phyloP scores from a whole-genome alignment of 208 protist species.

The Phytomonas serpens region DNA sequence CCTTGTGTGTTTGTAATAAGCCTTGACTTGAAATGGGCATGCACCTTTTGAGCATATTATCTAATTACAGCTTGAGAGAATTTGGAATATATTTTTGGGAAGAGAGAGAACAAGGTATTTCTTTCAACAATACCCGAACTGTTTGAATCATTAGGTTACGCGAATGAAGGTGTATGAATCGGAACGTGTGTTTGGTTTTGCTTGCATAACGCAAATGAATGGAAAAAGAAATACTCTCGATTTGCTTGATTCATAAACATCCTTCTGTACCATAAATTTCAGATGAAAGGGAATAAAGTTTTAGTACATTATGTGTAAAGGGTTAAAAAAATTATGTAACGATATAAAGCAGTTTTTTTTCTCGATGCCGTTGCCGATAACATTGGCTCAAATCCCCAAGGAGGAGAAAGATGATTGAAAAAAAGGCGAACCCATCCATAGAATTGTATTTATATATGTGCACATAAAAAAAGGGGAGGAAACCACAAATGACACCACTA shows the following conservation, averaged over 20 bases:
- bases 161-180: background rate
- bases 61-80: background rate
- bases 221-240: background rate
- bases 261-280: background rate
- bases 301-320: background rate
- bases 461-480: background rate
- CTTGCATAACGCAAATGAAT: background rate
- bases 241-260: background rate
- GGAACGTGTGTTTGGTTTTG: background rate
- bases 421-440: background rate
- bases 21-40: background rate
- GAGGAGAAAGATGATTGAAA: background rate
- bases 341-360: background rate
- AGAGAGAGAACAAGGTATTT: background rate
- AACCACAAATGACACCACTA: background rate
- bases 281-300: background rate
- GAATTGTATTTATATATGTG: background rate
- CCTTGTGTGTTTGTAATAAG: conserved; percentile 2
- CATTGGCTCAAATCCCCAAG: background rate
- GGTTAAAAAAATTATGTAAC: background rate
- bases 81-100: background rate
- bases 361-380: background rate
- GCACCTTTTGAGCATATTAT: background rate
- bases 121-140: background rate
- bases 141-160: background rate